phyloP scores from a whole-genome alignment of 2,329 filamentous ascomycete genomes.

The Colletotrichum eleusines region DNA sequence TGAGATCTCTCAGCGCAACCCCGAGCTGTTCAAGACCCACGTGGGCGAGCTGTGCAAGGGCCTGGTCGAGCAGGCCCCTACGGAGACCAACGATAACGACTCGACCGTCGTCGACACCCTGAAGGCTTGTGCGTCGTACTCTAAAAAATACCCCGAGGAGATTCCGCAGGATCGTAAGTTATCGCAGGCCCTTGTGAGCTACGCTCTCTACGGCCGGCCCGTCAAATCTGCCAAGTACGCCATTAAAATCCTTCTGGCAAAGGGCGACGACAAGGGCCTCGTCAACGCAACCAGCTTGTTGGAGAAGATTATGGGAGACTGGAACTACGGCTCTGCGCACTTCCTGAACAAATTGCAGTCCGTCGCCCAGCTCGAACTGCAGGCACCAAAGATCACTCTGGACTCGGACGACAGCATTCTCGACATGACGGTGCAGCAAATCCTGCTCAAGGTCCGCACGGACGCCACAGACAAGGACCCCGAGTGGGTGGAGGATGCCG shows the following conservation, averaged over 20 bases:
- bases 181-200: conserved; percentile 82
- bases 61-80: conserved; percentile 84
- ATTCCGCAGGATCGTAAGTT: conserved; percentile 86
- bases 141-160: conserved; percentile 85
- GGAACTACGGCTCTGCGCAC: conserved; percentile 77
- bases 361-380: conserved; percentile 80
- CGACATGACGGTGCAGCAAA: conserved; percentile 79
- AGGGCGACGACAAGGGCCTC: conserved; percentile 77
- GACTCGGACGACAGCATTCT: conserved; percentile 83
- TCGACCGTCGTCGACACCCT: conserved; percentile 86
- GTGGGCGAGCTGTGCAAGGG: conserved; percentile 92
- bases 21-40: conserved; percentile 91
- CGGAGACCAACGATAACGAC: conserved; percentile 75
- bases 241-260: conserved; percentile 87
- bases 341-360: conserved; percentile 82
- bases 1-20: conserved; percentile 90
- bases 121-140: conserved; percentile 93
- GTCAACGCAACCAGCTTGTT: conserved; percentile 89
- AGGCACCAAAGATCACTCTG: conserved; percentile 78
- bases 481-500: conserved; percentile 75
- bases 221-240: conserved; percentile 92
- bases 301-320: conserved; percentile 79
- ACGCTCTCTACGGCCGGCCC: conserved; percentile 84
- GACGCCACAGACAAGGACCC: conserved; percentile 68
- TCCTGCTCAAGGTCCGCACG: conserved; percentile 77